These are phyloP conservation scores for Lepidium campestre DNA, from an alignment of 441 rosid species.

Conservation along the genomic window DNA sequence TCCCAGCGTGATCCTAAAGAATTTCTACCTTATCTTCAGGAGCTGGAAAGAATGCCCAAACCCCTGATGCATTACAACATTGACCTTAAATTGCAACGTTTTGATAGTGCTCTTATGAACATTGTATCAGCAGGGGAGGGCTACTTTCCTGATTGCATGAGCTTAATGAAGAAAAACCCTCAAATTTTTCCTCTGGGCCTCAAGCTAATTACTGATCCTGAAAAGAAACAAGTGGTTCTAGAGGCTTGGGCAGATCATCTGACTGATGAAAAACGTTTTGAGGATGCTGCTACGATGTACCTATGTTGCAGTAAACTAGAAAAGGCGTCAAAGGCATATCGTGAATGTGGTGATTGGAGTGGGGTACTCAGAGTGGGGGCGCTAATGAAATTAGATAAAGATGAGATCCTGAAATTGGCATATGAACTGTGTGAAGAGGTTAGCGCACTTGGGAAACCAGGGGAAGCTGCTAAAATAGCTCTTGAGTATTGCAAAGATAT, in stretches of 20 bases:
- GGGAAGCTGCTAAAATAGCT: conserved; percentile 91
- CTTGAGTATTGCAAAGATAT: conserved; percentile 77
- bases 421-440: conserved; percentile 85
- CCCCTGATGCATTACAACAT: conserved; percentile 73
- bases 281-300: conserved; percentile 82
- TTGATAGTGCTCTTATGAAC: conserved; percentile 84
- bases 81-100: conserved; percentile 68
- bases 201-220: conserved; percentile 56
- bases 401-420: conserved; percentile 65
- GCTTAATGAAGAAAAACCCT: conserved; percentile 73
- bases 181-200: conserved; percentile 79
- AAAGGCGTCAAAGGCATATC: conserved; percentile 84
- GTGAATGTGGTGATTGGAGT: conserved; percentile 79
- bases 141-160: conserved; percentile 61
- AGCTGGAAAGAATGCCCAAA: conserved; percentile 61
- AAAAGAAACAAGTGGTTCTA: conserved; percentile 54
- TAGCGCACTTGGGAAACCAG: conserved; percentile 87
- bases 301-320: conserved; percentile 67
- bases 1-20: conserved; percentile 98
- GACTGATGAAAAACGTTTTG: conserved; percentile 60
- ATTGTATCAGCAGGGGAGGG: conserved; percentile 76
- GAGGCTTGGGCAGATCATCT: conserved; percentile 96
- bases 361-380: conserved; percentile 86
- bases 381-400: conserved; percentile 60
- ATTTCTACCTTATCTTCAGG: conserved; percentile 91